Percentiles rank a stretch among this genome's conserved stretches.
Evolutionary conservation across 2,329 filamentous ascomycete species (phyloP).

Genomic region (Penicillium sclerotiorum): DNA sequence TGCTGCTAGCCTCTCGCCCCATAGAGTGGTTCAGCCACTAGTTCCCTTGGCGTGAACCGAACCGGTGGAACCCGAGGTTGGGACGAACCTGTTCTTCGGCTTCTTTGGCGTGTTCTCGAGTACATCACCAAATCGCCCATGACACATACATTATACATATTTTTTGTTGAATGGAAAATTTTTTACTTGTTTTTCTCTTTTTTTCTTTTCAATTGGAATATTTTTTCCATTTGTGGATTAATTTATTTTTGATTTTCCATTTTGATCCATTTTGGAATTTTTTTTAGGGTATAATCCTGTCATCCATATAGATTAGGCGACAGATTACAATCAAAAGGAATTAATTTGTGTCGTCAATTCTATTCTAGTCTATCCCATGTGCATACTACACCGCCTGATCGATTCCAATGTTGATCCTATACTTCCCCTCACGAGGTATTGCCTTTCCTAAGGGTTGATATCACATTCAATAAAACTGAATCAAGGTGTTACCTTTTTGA

Average conservation of each 20-base stretch:
- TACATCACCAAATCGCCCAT: constrained; percentile 8
- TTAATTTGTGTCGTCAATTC: too few species aligned
- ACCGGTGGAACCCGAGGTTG: constrained; percentile 11
- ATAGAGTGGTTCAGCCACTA: constrained; percentile 4
- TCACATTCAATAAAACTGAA: neutral
- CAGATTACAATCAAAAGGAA: too few species aligned
- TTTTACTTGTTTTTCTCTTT: neutral
- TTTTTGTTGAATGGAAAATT: neutral
- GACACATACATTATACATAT: constrained; percentile 7
- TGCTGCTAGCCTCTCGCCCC: too few species aligned
- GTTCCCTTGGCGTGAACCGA: constrained; percentile 12
- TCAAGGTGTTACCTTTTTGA: too few species aligned
- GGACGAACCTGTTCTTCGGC: constrained; percentile 4
- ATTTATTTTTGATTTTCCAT: neutral
- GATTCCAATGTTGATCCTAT: neutral
- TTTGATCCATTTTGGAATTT: too few species aligned
- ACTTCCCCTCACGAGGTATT: neutral
- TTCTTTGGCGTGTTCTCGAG: too few species aligned
- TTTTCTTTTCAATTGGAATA: neutral
- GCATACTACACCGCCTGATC: neutral
- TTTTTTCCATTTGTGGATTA: neutral
- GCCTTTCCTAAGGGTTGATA: too few species aligned
- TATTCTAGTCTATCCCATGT: neutral
- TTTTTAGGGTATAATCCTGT: too few species aligned
- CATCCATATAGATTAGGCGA: too few species aligned